Evolutionary conservation across 805 yeast species (phyloP).

Genomic region (Schizosaccharomyces osmophilus): DNA sequence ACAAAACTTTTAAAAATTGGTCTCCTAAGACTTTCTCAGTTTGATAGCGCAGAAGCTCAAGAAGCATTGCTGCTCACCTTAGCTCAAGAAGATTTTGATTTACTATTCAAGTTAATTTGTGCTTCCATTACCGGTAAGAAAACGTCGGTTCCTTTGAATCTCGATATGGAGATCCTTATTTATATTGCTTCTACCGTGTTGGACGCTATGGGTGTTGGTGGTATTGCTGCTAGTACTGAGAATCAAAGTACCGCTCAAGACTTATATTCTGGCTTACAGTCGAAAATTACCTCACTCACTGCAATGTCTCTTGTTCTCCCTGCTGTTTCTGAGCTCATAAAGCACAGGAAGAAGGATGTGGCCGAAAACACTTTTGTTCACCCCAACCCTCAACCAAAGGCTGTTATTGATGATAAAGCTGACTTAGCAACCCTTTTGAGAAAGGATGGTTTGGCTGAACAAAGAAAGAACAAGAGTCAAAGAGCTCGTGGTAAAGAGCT

Average conservation of each 20-base stretch:
- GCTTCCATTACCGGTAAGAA: no score
- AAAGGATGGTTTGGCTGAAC: not conserved
- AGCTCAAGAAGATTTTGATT: not conserved
- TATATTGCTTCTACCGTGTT: not conserved
- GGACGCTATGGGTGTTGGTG: not conserved
- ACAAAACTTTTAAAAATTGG: not conserved
- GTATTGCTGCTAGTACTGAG: not conserved
- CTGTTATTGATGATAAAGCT: not conserved
- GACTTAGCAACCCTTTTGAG: not conserved
- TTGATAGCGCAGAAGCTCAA: not conserved
- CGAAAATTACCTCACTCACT: not conserved
- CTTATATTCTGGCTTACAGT: not conserved
- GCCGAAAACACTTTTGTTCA: not conserved
- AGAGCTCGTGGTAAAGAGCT: not conserved
- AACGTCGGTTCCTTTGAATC: not conserved
- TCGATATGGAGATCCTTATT: not conserved
- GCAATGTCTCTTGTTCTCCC: not conserved
- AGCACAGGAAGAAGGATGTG: not conserved
- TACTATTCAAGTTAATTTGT: not conserved
- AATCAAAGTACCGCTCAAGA: not conserved
- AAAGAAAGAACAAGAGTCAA: not conserved
- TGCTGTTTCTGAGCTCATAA: not conserved
- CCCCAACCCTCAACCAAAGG: conserved; percentile 1
- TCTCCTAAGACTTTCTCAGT: not conserved
- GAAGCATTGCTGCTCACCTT: not conserved